Conservation (phyloP, 2,329 filamentous ascomycete genomes). For the Elsinoe australis region DNA sequence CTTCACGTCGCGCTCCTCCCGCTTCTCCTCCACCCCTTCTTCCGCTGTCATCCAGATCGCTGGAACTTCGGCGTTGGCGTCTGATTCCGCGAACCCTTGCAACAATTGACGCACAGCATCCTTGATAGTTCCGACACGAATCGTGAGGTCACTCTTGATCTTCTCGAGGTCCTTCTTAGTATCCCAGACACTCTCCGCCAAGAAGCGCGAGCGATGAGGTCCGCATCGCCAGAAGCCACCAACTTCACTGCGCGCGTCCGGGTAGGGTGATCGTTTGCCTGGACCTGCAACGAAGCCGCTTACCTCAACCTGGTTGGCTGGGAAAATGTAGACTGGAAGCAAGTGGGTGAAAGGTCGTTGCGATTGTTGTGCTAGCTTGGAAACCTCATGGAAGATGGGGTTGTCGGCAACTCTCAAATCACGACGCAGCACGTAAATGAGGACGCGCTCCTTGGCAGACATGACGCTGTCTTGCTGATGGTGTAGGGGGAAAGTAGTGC, state of each 20-base stretch:
- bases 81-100: constrained; percentile 34
- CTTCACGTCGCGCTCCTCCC: constrained; percentile 53
- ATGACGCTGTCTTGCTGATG: constrained; percentile 10
- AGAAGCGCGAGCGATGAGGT: constrained; percentile 61
- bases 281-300: constrained; percentile 58
- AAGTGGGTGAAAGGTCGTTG: constrained; percentile 52
- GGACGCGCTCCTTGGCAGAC: constrained; percentile 34
- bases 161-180: constrained; percentile 55
- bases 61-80: constrained; percentile 42
- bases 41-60: constrained; percentile 69
- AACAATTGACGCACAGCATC: constrained; percentile 56
- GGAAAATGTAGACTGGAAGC: constrained; percentile 62
- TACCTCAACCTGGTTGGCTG: constrained; percentile 63
- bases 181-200: constrained; percentile 66
- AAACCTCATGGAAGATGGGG: constrained; percentile 56
- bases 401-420: constrained; percentile 70
- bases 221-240: constrained; percentile 67
- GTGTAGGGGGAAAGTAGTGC: not conserved
- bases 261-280: constrained; percentile 53
- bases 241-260: constrained; percentile 57
- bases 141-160: constrained; percentile 52
- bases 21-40: constrained; percentile 60
- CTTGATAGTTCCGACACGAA: constrained; percentile 55
- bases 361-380: constrained; percentile 41
- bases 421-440: constrained; percentile 64